Base-by-base conservation (phyloP, 192 early-diverging fungal genomes). In the Backusella australiensis region DNA sequence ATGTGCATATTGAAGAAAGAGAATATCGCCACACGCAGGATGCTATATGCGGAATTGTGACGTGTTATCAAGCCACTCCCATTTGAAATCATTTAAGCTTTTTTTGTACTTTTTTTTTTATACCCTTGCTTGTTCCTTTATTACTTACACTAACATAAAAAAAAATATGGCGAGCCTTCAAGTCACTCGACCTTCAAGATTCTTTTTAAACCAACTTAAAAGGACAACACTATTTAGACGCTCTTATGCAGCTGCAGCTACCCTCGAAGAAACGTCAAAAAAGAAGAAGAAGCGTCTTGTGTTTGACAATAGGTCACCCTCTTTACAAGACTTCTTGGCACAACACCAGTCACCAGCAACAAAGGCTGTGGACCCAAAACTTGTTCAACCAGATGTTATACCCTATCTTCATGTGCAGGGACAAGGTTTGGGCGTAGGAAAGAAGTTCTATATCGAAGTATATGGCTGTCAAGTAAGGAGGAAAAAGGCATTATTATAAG, bases 371-470 rank as follows among this genome's bases (percentile, higher is more conserved):
- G 35, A 75, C 21, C 32, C 63, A 19, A 67, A 15, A 3, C 4
- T 71, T 7, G 34, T 74, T 35, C 70, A 65, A 6, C 75, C 77
- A 15, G 84, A 83, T 5, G 32, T 81, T 26, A 44, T 87, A 14
- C 86, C 86, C 2, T 87, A 87, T 69, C 80, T 87, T 15, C 76
- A 81, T 19, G 65, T 80, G 34, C 69, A 78, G 32, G 81, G 81
- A 0, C 81, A 70, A 9, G 77, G 74, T 21, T 86, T 85, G 81
- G 92, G 91, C 4, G 79, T 82, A 65, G 89, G 89, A 2, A 84
- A 87, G 56, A 91, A 89, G 71, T 94, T 88, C 75, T 91, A 87
- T 79, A 88, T 94, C 9, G 92, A 94, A 75, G 92, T 94, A 36
- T 94, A 94, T 75, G 92, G 92, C 11, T 94, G 92, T 75, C 92